phyloP scores from a whole-genome alignment of 2,329 filamentous ascomycete genomes.

The Colletotrichum cereale region DNA sequence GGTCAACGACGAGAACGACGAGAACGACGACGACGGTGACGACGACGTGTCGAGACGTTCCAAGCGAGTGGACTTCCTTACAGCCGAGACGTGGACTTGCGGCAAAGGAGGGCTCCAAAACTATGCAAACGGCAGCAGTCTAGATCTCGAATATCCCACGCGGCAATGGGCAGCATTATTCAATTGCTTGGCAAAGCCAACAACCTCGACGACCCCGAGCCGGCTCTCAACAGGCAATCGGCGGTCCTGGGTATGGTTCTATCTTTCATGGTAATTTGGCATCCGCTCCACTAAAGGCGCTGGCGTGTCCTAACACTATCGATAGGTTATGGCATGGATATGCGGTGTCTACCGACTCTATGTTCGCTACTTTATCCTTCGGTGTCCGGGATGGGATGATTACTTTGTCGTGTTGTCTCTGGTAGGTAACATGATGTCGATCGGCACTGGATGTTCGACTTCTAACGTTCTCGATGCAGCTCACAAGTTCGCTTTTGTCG shows the following conservation, averaged over 20 bases:
- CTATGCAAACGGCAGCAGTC: slow-evolving; percentile 28
- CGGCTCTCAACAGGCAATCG: slow-evolving; percentile 32
- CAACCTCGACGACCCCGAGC: slow-evolving; percentile 40
- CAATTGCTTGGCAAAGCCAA: slow-evolving; percentile 41
- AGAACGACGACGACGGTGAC: background rate
- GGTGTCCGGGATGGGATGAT: slow-evolving; percentile 41
- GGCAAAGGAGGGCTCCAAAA: background rate
- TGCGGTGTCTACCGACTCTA: slow-evolving; percentile 41
- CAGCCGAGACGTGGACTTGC: background rate
- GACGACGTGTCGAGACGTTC: background rate
- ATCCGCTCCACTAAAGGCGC: background rate
- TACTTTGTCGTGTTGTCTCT: slow-evolving; percentile 39
- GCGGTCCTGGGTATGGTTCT: slow-evolving; percentile 40
- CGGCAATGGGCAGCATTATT: slow-evolving; percentile 35
- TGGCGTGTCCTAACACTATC: background rate
- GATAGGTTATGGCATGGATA: slow-evolving; percentile 25
- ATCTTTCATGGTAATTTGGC: slow-evolving; percentile 34
- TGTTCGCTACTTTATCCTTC: slow-evolving; percentile 37
- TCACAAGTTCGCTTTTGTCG: slow-evolving; percentile 30
- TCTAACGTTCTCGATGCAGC: slow-evolving; percentile 2
- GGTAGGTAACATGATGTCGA: slow-evolving; percentile 8
- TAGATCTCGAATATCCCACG: slow-evolving; percentile 1
- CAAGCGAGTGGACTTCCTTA: background rate
- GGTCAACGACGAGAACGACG: background rate
- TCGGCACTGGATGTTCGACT: rapidly evolving